Conservation (phyloP, 2,329 filamentous ascomycete species). For the Sarocladium oryzae region DNA sequence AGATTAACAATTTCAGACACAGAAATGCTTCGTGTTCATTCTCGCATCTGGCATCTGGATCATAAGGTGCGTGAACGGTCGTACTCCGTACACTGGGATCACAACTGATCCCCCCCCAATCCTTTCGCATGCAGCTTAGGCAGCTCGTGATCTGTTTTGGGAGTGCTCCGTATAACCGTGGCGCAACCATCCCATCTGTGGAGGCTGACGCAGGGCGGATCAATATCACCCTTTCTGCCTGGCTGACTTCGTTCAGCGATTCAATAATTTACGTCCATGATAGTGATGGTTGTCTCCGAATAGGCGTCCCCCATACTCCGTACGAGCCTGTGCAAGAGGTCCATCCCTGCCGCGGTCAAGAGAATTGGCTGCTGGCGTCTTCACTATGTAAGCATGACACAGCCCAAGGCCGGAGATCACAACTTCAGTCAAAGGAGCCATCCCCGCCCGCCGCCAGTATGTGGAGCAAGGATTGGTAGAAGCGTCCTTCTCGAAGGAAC, state of each 20-base stretch:
- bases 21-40: not conserved
- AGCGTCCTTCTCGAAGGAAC: conserved; percentile 9
- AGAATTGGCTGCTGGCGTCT: too few relatives aligned
- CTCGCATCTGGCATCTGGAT: not conserved
- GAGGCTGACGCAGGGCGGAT: too few relatives aligned
- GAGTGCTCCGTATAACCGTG: too few relatives aligned
- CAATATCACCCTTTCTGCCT: too few relatives aligned
- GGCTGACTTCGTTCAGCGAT: too few relatives aligned
- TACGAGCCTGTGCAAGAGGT: too few relatives aligned
- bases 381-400: not conserved
- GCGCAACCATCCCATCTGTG: too few relatives aligned
- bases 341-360: too few relatives aligned
- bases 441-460: not conserved
- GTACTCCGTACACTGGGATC: not conserved
- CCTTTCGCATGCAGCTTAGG: not conserved
- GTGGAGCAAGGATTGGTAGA: conserved; percentile 3
- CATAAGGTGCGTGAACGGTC: conserved; percentile 1
- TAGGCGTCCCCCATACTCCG: too few relatives aligned
- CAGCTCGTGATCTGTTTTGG: not conserved
- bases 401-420: not conserved
- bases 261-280: too few relatives aligned
- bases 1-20: conserved; percentile 9
- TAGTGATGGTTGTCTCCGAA: too few relatives aligned
- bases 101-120: not conserved
- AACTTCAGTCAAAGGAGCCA: not conserved